Percentiles rank a stretch among this genome's conserved stretches.
These are phyloP conservation scores for Penicillium sp. DNA, from an alignment of 2,329 filamentous ascomycete genomes.

Conservation along the genomic window DNA sequence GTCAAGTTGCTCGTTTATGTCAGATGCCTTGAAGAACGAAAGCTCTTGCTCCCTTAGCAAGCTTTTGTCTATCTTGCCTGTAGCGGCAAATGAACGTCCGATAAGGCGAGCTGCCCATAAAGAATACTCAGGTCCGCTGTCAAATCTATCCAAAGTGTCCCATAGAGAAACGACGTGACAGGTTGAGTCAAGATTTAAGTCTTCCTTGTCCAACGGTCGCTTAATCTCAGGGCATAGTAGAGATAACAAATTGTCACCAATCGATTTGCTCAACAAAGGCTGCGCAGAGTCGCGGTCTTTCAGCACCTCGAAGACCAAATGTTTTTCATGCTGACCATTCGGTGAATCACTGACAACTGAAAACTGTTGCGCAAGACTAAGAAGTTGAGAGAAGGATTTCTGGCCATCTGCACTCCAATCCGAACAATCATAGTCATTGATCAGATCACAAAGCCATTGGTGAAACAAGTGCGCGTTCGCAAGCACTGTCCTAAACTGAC, in stretches of 20 bases:
- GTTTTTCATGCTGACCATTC: constrained; percentile 71
- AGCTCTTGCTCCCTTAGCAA: constrained; percentile 45
- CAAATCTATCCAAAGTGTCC: constrained; percentile 68
- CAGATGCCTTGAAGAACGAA: constrained; percentile 21
- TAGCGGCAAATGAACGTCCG: constrained; percentile 78
- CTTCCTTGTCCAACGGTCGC: constrained; percentile 52
- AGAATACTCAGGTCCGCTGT: constrained; percentile 67
- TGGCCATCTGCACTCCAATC: constrained; percentile 50
- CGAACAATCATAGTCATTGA: constrained; percentile 62
- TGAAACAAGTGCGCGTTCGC: constrained; percentile 74
- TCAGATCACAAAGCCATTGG: constrained; percentile 70
- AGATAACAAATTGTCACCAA: constrained; percentile 48
- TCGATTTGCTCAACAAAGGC: constrained; percentile 69
- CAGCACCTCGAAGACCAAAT: constrained; percentile 75
- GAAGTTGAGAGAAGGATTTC: constrained; percentile 65
- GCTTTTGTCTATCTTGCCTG: constrained; percentile 59
- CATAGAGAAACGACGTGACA: constrained; percentile 67
- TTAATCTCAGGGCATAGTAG: constrained; percentile 72
- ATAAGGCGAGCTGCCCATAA: constrained; percentile 84
- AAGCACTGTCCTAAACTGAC: constrained; percentile 74
- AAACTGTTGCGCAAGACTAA: constrained; percentile 67
- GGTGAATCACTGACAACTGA: constrained; percentile 68
- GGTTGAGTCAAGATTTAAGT: constrained; percentile 59
- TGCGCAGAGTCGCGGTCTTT: constrained; percentile 64
- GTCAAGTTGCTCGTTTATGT: constrained; percentile 8